Evolutionary conservation across 163 green algal genomes (phyloP).

Genomic region (Scenedesmus sp.): DNA sequence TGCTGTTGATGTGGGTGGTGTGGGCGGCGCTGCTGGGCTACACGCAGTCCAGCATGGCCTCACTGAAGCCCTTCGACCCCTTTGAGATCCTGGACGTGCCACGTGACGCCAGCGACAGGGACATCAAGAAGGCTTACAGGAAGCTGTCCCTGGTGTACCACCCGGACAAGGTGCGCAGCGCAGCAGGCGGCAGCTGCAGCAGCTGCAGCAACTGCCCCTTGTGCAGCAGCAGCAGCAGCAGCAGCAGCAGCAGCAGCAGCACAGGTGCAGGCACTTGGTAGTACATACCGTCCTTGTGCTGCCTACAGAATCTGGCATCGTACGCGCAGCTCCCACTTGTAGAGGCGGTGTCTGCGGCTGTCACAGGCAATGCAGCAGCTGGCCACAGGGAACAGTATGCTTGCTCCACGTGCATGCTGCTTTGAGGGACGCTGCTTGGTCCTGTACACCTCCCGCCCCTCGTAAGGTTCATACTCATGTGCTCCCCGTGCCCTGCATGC

Average conservation of each 20-base stretch:
- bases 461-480: neutral
- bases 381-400: neutral
- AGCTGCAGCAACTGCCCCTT: neutral
- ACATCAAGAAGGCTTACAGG: conserved; percentile 84
- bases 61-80: conserved; percentile 92
- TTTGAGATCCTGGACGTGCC: conserved; percentile 93
- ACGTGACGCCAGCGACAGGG: conserved; percentile 55
- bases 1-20: conserved; percentile 68
- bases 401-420: neutral
- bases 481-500: neutral
- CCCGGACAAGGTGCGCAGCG: conserved; percentile 83
- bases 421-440: neutral
- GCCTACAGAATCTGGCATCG: too few species aligned
- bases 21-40: conserved; percentile 70
- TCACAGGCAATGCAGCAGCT: neutral
- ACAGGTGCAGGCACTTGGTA: neutral
- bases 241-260: neutral
- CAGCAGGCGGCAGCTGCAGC: neutral
- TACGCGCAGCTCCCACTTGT: too few species aligned
- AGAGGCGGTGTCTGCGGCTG: neutral
- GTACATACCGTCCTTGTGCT: too few species aligned
- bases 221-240: neutral
- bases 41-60: conserved; percentile 54
- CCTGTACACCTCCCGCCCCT: too few species aligned
- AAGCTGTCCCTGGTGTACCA: conserved; percentile 89